These are phyloP conservation scores for Kurtzmaniella quercitrusa DNA, from an alignment of 1,139 yeast genomes.

Conservation along the genomic window DNA sequence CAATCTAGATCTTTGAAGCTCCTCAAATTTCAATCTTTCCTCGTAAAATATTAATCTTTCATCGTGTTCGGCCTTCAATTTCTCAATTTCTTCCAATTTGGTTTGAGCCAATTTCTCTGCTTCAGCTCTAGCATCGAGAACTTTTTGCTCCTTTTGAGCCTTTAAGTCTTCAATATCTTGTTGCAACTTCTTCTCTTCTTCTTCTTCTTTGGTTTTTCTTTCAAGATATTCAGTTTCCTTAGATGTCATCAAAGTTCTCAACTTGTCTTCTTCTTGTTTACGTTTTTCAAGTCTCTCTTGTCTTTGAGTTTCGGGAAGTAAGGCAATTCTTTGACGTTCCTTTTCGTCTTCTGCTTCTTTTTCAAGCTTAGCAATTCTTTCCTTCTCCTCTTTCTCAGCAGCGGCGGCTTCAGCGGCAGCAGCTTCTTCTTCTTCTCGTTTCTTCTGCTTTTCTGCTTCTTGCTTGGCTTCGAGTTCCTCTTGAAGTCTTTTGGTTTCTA, in stretches of 20 bases:
- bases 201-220: constrained; percentile 23
- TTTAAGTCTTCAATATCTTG: constrained; percentile 30
- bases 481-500: constrained; percentile 19
- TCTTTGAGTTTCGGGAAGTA: constrained; percentile 24
- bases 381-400: constrained; percentile 17
- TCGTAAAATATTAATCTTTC: constrained; percentile 26
- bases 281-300: constrained; percentile 21
- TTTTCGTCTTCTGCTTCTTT: constrained; percentile 12
- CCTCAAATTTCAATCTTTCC: constrained; percentile 32
- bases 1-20: constrained; percentile 31
- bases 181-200: constrained; percentile 22
- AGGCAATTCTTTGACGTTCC: constrained; percentile 10
- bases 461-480: constrained; percentile 25
- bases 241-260: constrained; percentile 23
- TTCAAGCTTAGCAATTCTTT: constrained; percentile 19
- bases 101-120: constrained; percentile 31
- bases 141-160: constrained; percentile 18
- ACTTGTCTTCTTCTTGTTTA: constrained; percentile 24
- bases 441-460: constrained; percentile 24
- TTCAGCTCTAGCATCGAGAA: constrained; percentile 24
- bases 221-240: constrained; percentile 23
- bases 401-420: constrained; percentile 26
- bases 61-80: constrained; percentile 31
- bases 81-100: constrained; percentile 31
- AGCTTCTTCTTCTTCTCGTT: constrained; percentile 36